A percentile compares a stretch with the other conserved stretches of the same genome.
phyloP scores from a whole-genome alignment of 2,329 filamentous ascomycete species.

The Leptographium wingfieldii region DNA sequence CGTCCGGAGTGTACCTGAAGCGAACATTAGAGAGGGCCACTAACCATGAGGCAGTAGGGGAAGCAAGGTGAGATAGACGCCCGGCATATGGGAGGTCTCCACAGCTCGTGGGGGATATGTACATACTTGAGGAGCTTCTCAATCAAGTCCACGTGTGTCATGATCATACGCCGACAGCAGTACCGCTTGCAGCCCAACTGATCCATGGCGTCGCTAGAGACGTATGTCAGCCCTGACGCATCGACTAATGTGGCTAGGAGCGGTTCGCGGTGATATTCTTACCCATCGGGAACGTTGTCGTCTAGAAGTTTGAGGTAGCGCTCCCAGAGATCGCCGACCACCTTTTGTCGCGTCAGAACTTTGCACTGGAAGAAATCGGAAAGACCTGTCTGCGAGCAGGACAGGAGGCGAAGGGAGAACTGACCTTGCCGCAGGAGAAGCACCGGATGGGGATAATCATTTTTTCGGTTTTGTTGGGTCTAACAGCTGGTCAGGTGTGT shows the following conservation, averaged over 20 bases:
- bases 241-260: not conserved
- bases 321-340: conserved; percentile 96
- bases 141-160: conserved; percentile 98
- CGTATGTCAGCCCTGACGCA: not conserved
- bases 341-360: conserved; percentile 37
- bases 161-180: conserved; percentile 98
- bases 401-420: conserved; percentile 8
- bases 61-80: not conserved
- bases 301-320: conserved; percentile 83
- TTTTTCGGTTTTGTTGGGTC: not conserved
- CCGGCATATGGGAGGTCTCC: not conserved
- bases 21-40: not conserved
- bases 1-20: conserved; percentile 46
- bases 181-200: conserved; percentile 87
- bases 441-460: conserved; percentile 99
- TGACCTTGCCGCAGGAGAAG: conserved; percentile 97
- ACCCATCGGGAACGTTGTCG: conserved; percentile 64
- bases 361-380: conserved; percentile 7
- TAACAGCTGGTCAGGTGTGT: not conserved
- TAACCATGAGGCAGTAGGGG: not conserved
- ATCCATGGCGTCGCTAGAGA: conserved; percentile 83
- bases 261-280: conserved; percentile 20
- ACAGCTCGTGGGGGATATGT: not conserved
- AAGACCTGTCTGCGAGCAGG: too few relatives aligned
- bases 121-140: conserved; percentile 91